These are phyloP conservation scores for Litsea cubeba DNA, from an alignment of 164 flowering plant genomes.

Conservation along the genomic window DNA sequence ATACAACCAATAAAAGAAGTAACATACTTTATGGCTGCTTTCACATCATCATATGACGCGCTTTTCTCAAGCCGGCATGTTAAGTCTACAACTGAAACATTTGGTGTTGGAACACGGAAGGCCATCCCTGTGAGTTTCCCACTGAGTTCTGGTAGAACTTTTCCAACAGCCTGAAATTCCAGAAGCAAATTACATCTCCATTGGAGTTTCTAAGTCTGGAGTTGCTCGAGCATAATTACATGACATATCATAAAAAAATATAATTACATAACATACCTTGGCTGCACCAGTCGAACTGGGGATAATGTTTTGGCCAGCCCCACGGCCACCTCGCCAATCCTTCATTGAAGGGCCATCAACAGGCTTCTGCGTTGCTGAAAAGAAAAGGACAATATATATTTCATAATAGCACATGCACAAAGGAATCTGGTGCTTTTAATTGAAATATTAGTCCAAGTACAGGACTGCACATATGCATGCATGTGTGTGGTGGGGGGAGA, in stretches of 20 bases:
- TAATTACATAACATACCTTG: slow-evolving; percentile 45
- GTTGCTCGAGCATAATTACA: neutral
- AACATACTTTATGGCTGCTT: slow-evolving; percentile 84
- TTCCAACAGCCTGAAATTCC: slow-evolving; percentile 79
- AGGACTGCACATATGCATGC: neutral
- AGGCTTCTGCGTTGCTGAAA: slow-evolving; percentile 92
- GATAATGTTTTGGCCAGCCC: slow-evolving; percentile 91
- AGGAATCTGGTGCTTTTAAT: neutral
- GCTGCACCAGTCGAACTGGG: slow-evolving; percentile 99
- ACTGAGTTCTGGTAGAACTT: slow-evolving; percentile 93
- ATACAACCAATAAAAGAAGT: neutral
- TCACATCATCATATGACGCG: slow-evolving; percentile 90
- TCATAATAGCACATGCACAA: neutral
- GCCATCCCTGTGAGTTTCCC: slow-evolving; percentile 99
- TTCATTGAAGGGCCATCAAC: slow-evolving; percentile 99
- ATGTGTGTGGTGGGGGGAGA: slow-evolving; percentile 1
- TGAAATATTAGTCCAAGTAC: neutral
- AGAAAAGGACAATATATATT: neutral
- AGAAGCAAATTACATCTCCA: slow-evolving; percentile 3
- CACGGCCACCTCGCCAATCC: slow-evolving; percentile 98
- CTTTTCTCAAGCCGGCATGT: slow-evolving; percentile 89
- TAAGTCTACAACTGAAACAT: slow-evolving; percentile 96
- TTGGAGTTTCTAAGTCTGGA: neutral
- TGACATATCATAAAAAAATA: slow-evolving; percentile 11
- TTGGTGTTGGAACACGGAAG: slow-evolving; percentile 95